phyloP scores from a whole-genome alignment of 345 rosid species.

The Rhizophora apiculata region DNA sequence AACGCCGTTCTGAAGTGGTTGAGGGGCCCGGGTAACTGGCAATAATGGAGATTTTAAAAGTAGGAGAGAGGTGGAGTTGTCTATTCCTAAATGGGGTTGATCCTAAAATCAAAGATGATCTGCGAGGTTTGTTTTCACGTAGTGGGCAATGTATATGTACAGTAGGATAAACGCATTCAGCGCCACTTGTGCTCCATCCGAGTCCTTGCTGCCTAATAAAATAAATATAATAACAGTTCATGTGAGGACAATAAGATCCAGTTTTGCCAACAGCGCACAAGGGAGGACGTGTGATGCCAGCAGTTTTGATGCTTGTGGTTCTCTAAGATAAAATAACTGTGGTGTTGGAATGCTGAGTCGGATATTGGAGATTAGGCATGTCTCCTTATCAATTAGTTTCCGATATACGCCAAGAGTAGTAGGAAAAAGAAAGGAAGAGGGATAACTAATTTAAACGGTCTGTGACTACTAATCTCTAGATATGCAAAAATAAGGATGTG shows the following conservation, averaged over 20 bases:
- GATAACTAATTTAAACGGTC: background rate
- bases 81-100: constrained; percentile 18
- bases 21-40: constrained; percentile 24
- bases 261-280: constrained; percentile 20
- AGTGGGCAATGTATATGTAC: constrained; percentile 32
- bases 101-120: constrained; percentile 26
- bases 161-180: constrained; percentile 22
- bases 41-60: constrained; percentile 27
- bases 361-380: constrained; percentile 22
- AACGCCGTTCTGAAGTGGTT: background rate
- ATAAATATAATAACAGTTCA: background rate
- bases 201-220: constrained; percentile 27
- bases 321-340: constrained; percentile 30
- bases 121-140: constrained; percentile 26
- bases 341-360: constrained; percentile 41
- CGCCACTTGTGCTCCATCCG: constrained; percentile 34
- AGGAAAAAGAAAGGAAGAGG: background rate
- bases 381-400: constrained; percentile 24
- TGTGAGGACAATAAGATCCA: constrained; percentile 11
- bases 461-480: background rate
- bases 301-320: constrained; percentile 36
- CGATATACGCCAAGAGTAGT: constrained; percentile 10
- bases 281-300: constrained; percentile 19
- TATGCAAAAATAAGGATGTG: constrained; percentile 1
- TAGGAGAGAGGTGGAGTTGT: constrained; percentile 14